Conservation (phyloP, 2,329 filamentous ascomycete genomes). For the Clarireedia hainanense region DNA sequence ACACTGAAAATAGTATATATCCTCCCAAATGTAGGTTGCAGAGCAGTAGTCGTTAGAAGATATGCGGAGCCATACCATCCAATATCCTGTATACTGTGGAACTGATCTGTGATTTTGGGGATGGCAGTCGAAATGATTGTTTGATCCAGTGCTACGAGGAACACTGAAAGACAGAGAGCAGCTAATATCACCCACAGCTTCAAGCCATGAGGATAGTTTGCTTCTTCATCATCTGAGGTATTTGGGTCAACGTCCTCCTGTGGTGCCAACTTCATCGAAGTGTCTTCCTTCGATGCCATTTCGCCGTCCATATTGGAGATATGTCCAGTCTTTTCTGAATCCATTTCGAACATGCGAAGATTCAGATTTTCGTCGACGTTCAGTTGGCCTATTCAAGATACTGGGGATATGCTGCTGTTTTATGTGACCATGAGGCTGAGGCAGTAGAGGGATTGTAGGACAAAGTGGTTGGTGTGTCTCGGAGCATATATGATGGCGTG, state of each 20-base stretch:
- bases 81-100: slow-evolving; percentile 35
- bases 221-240: slow-evolving; percentile 3
- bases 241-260: not conserved
- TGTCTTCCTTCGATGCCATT: not conserved
- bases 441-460: no score
- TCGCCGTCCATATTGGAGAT: not conserved
- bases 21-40: slow-evolving; percentile 27
- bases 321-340: not conserved
- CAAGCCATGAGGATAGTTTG: slow-evolving; percentile 13
- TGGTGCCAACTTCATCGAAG: not conserved
- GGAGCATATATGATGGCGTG: no score
- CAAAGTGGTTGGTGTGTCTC: no score
- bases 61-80: slow-evolving; percentile 39
- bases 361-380: no score
- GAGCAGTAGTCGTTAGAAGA: slow-evolving; percentile 31
- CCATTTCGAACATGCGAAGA: not conserved
- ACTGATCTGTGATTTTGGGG: slow-evolving; percentile 33
- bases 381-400: no score
- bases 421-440: no score
- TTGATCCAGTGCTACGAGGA: slow-evolving; percentile 27
- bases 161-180: slow-evolving; percentile 26
- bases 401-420: no score
- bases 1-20: slow-evolving; percentile 27
- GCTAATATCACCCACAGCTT: slow-evolving; percentile 23
- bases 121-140: slow-evolving; percentile 33